These are phyloP conservation scores for Xylariaceae sp. DNA, from an alignment of 2,329 filamentous ascomycete genomes.

Conservation along the genomic window DNA sequence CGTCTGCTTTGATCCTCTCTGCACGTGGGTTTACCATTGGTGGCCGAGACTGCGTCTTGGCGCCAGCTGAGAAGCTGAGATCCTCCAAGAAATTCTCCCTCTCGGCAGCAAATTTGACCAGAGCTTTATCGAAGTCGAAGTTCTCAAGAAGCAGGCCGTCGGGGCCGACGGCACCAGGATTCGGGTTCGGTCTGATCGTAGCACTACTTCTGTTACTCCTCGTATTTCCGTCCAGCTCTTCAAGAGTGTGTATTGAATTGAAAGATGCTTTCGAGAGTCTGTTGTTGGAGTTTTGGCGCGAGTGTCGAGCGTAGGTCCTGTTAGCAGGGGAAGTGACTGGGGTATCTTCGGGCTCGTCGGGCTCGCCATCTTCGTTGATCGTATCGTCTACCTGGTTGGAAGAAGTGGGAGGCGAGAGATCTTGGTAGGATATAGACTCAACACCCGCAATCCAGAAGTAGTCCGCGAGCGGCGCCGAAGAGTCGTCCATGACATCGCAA, in stretches of 20 bases:
- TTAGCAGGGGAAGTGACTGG: slow-evolving; percentile 35
- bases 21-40: slow-evolving; percentile 78
- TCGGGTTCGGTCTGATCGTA: slow-evolving; percentile 57
- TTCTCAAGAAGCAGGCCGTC: slow-evolving; percentile 54
- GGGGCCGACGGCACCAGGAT: slow-evolving; percentile 34
- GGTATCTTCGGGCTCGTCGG: slow-evolving; percentile 49
- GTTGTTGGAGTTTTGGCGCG: slow-evolving; percentile 62
- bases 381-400: slow-evolving; percentile 55
- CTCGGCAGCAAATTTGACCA: slow-evolving; percentile 94
- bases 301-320: slow-evolving; percentile 56
- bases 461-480: slow-evolving; percentile 68
- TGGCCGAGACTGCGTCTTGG: slow-evolving; percentile 69
- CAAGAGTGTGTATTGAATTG: slow-evolving; percentile 58
- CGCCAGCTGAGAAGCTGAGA: slow-evolving; percentile 83
- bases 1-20: slow-evolving; percentile 79
- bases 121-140: slow-evolving; percentile 90
- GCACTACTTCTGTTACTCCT: slow-evolving; percentile 68
- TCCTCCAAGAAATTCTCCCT: slow-evolving; percentile 92
- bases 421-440: slow-evolving; percentile 68
- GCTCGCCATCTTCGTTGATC: slow-evolving; percentile 66
- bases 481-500: slow-evolving; percentile 57
- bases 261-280: slow-evolving; percentile 57
- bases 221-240: slow-evolving; percentile 61
- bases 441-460: slow-evolving; percentile 78
- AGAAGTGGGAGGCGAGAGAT: slow-evolving; percentile 46